Evolutionary conservation across 306 rosid species (phyloP), one percentile per base, ranked within the genome.

Genomic region (Glycyrrhiza uralensis): DNA sequence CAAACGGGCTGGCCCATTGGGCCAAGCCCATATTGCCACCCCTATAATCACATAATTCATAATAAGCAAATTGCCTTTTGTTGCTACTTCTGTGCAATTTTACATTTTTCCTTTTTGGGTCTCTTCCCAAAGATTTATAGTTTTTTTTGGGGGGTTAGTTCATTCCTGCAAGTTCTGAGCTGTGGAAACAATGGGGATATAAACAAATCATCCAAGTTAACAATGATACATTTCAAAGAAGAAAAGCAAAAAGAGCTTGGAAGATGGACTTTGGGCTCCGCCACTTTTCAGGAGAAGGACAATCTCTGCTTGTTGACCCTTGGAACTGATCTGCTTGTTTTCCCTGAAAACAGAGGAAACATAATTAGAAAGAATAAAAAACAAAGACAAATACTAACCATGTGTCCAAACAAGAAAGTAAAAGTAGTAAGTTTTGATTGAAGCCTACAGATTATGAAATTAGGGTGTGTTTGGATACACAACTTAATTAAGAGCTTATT

Each of bases 181-280:
- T 18, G 35, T 54, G 68, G 72, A 42, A 66, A 6, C 60, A 80
- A 63, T 44, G 22, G 42, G 74, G 87, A 71, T 74, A 60, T 33
- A 45, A 19, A 76, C 35, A 52, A 68, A 66, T 46, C 55, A 60
- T 72, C 50, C 75, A 65, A 70, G 45, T 82, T 50, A 54, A 68
- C 44, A 12, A 2, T 60, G 70, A 62, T 70, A 49, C 58, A 78
- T 55, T 73, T 91, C 81, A 87, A 59, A 91, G 94, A 80, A 94
- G 97, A 65, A 91, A 85, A 47, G 98, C 83, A 78, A 94, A 90
- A 76, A 94, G 88, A 78, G 88, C 94, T 82, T 89, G 98, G 72
- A 91, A 76, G 26, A 89, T 86, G 69, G 96, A 86, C 84, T 80
- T 89, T 64, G 92, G 92, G 23, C 80, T 84, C 55, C 82, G 59